A percentile compares a stretch with the other conserved stretches of the same genome.
These are phyloP conservation scores for Eutrema japonicum DNA, from an alignment of 345 rosid genomes.

Conservation along the genomic window DNA sequence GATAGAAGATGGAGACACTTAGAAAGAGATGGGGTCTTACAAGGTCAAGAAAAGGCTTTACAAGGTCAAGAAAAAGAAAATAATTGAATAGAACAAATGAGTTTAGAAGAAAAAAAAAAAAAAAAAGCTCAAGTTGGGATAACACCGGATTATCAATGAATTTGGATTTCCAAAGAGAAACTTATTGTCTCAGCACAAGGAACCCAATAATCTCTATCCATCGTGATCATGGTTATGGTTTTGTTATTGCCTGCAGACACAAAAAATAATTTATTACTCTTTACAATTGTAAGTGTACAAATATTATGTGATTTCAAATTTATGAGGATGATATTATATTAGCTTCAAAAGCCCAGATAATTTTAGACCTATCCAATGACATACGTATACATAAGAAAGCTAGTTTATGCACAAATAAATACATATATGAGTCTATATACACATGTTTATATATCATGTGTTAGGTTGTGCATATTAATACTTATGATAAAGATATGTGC, in stretches of 20 bases:
- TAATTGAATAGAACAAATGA: neutral
- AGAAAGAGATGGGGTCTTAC: constrained; percentile 62
- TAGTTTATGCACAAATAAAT: neutral
- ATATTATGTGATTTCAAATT: constrained; percentile 8
- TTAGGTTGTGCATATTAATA: neutral
- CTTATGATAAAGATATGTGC: constrained; percentile 2
- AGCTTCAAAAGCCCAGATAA: neutral
- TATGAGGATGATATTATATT: neutral
- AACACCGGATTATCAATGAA: constrained; percentile 54
- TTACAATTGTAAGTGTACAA: neutral
- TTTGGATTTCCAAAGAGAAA: neutral
- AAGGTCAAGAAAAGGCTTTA: constrained; percentile 99
- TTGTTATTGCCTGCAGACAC: constrained; percentile 26
- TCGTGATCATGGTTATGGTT: constrained; percentile 7
- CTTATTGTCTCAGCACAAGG: neutral
- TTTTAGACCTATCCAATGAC: neutral
- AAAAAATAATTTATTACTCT: constrained; percentile 10
- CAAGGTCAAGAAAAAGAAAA: constrained; percentile 93
- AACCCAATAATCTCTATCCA: constrained; percentile 8
- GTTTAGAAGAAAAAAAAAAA: neutral
- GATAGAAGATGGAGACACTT: neutral
- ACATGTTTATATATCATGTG: neutral
- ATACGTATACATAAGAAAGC: neutral
- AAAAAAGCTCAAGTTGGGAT: constrained; percentile 82
- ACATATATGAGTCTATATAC: neutral